Evolutionary conservation across 345 rosid species (phyloP), one percentile per base, ranked within the genome.

Genomic region (Corymbia maculata): DNA sequence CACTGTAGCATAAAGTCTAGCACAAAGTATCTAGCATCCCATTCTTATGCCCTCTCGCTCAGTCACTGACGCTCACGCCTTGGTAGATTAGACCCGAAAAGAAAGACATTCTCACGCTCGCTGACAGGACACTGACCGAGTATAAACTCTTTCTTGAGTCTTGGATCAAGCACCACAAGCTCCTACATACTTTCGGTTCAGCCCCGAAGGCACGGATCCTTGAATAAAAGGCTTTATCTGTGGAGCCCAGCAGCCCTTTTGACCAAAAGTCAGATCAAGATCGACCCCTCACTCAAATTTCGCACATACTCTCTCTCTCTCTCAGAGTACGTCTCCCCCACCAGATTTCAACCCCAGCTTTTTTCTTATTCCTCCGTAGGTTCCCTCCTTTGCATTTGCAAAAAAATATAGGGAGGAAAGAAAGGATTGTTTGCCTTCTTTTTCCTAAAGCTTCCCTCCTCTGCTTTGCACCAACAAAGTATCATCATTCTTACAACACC

Each of bases 351-450:
- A 22, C 51, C 87, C 52, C 87, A 59, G 52, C 52, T 70, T 87
- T 91, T 91, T 91, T 91, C 87, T 88, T 91, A 90, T 94, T 93
- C 91, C 86, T 79, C 89, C 87, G 92, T 94, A 93, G 92, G 89
- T 92, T 92, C 91, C 93, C 90, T 80, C 89, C 88, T 91, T 85
- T 36, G 85, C 86, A 24, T 19, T 85, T 85, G 57, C 50, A 32
- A 32, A 70, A 87, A 70, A 87, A 50, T 70, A 53, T 30, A 13
- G 22, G 59, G 28, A 21, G 19, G 49, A 87, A 92, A 93, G 87
- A 89, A 85, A 88, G 51, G 86, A 90, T 85, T 75, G 49, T 75
- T 75, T 42, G 84, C 49, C 84, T 19, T 42, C 49, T 91, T 90
- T 94, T 93, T 88, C 75, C 91, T 88, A 92, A 92, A 91, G 93